Conservation (phyloP, 116 monocot genomes). For the Posidonia oceanica region DNA sequence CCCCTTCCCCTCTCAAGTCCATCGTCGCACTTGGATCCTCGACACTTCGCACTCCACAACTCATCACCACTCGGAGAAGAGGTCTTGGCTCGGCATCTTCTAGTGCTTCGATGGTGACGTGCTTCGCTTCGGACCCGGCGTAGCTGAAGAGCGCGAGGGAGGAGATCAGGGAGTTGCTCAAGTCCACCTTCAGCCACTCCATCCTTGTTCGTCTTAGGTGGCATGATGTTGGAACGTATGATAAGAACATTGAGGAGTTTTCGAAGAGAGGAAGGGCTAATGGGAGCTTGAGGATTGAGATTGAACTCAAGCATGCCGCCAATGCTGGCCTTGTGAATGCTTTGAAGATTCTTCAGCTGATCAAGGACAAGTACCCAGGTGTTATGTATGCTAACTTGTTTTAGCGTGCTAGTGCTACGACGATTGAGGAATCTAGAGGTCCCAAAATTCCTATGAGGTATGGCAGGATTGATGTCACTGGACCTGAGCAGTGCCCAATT, state of each 20-base stretch:
- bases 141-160: slow-evolving; percentile 73
- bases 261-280: slow-evolving; percentile 85
- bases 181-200: slow-evolving; percentile 59
- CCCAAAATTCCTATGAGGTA: slow-evolving; percentile 99
- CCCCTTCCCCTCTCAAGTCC: background rate
- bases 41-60: background rate
- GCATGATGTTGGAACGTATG: slow-evolving; percentile 96
- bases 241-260: slow-evolving; percentile 88
- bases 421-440: slow-evolving; percentile 93
- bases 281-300: slow-evolving; percentile 85
- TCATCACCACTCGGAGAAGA: background rate
- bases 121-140: slow-evolving; percentile 44
- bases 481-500: slow-evolving; percentile 70
- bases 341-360: slow-evolving; percentile 11
- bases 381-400: slow-evolving; percentile 88
- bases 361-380: slow-evolving; percentile 83
- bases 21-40: background rate
- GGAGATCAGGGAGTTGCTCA: slow-evolving; percentile 74
- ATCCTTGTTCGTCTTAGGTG: slow-evolving; percentile 83
- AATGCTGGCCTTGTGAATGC: slow-evolving; percentile 45
- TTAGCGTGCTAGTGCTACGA: slow-evolving; percentile 91
- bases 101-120: background rate
- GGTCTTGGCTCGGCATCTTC: background rate
- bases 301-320: slow-evolving; percentile 81
- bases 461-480: slow-evolving; percentile 68